Evolutionary conservation across 371 early-diverging fungal genomes (phyloP), one percentile per base, ranked within the genome.

Genomic region (Lichtheimia ramosa): DNA sequence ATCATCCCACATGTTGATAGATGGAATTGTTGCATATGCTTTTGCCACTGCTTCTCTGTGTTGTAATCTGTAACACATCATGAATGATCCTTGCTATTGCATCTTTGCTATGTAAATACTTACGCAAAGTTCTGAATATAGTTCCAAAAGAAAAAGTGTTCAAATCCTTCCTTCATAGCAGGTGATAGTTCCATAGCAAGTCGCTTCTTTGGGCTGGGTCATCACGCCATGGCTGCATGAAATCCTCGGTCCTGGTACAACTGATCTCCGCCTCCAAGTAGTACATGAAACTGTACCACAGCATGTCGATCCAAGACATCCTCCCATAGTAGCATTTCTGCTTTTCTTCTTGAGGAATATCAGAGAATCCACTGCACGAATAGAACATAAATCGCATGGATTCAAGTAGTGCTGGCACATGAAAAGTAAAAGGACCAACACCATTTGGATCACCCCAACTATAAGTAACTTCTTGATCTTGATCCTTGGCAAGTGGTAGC

Each of bases 191-290:
- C 16, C 76, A 75, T 75, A 2, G 63, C 61, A 8, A 75, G 20
- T 15, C 76, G 67, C 18, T 66, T 72, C 23, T 58, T 55, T 4
- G 76, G 73, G 21, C 64, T 60, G n/a, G 68, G 41, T 75, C 70
- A 2, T 64, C 66, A 16, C 62, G 49, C 76, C 76, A 75, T 3
- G 76, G 76, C 12, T 68, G 68, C 76, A 75, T 75, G 51, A 75
- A 75, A 20, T 70, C 76, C 12, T 0, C 68, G 59, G 51, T 76
- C 77, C 24, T 73, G 78, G 62, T 94, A 93, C 16, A 94, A 66
- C 69, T 94, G 95, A 66, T 93, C 94, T 21, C 93, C 95, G 18
- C 93, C 93, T 28, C 94, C 93, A 18, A 94, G 71, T 79, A 88
- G 78, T 28, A 87, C 86, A 63, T 92, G 91, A 65, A 89, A 89